phyloP scores from a whole-genome alignment of 2,329 filamentous ascomycete species.

The Cladophialophora yegresii region DNA sequence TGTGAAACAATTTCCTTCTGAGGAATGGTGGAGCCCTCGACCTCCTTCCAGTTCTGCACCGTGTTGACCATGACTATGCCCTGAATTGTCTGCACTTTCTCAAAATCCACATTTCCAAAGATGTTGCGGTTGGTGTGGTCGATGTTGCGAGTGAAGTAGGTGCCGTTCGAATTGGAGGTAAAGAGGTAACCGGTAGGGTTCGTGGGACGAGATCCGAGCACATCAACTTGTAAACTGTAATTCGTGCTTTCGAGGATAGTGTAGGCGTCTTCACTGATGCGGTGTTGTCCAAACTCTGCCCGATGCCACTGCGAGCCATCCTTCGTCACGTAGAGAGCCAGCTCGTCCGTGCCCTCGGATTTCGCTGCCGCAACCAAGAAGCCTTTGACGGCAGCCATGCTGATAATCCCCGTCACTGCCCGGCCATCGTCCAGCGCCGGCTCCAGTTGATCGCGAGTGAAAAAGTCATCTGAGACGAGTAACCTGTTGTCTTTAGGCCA shows the following conservation, averaged over 20 bases:
- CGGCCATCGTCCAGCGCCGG: constrained; percentile 73
- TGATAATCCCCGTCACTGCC: constrained; percentile 76
- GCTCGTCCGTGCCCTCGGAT: constrained; percentile 78
- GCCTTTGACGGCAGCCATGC: constrained; percentile 79
- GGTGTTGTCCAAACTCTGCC: constrained; percentile 84
- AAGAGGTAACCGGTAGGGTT: constrained; percentile 83
- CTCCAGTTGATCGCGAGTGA: constrained; percentile 65
- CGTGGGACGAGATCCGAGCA: constrained; percentile 68
- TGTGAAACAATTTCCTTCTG: constrained; percentile 72
- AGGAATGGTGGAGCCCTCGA: constrained; percentile 55
- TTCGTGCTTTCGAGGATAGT: constrained; percentile 94
- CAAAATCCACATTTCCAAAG: constrained; percentile 83
- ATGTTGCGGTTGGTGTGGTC: constrained; percentile 86
- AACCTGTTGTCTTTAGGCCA: constrained; percentile 75
- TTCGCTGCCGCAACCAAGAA: constrained; percentile 82
- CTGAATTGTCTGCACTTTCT: constrained; percentile 88
- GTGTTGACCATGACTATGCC: constrained; percentile 88
- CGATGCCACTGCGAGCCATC: constrained; percentile 87
- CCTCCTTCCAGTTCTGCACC: constrained; percentile 81
- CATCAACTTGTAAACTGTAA: constrained; percentile 96
- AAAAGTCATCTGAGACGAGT: constrained; percentile 80
- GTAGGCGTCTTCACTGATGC: constrained; percentile 80
- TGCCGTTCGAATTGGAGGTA: constrained; percentile 96
- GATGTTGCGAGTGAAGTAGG: constrained; percentile 88
- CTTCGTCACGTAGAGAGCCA: constrained; percentile 85